A percentile compares a stretch with the other conserved stretches of the same genome.
Conservation (phyloP, 106 monocot genomes). For the Allium cepa region DNA sequence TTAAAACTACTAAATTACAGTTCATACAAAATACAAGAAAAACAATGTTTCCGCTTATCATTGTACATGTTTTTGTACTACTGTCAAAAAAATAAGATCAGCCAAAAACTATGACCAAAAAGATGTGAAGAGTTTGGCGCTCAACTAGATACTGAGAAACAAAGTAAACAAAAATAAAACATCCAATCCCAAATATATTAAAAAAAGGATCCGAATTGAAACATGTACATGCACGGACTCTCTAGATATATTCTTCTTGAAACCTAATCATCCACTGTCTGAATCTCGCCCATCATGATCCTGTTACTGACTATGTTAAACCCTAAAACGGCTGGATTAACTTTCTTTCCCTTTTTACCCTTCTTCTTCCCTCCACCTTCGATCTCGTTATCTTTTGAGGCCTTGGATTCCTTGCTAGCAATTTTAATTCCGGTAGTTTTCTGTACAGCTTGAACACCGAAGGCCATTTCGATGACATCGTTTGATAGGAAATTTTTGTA, state of each 20-base stretch:
- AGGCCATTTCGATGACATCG: conserved; percentile 80
- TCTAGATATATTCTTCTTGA: conserved; percentile 5
- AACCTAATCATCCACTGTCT: conserved; percentile 55
- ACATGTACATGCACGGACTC: conserved; percentile 16
- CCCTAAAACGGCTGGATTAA: conserved; percentile 55
- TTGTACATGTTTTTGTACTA: too few relatives aligned
- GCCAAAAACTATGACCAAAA: too few relatives aligned
- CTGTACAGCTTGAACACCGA: conserved; percentile 18
- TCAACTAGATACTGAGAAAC: too few relatives aligned
- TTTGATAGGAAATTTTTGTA: conserved; percentile 80
- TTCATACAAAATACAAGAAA: too few relatives aligned
- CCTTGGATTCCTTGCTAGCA: background rate
- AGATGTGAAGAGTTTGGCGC: too few relatives aligned
- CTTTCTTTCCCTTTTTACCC: conserved; percentile 92
- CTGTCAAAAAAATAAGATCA: too few relatives aligned
- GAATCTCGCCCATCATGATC: conserved; percentile 99
- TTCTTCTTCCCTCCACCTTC: conserved; percentile 61
- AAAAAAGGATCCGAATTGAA: conserved; percentile 1
- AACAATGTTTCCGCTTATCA: too few relatives aligned
- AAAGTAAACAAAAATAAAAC: too few relatives aligned
- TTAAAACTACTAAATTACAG: too few relatives aligned
- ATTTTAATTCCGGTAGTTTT: background rate
- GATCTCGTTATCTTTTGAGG: background rate
- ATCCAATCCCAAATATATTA: too few relatives aligned
- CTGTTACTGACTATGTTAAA: conserved; percentile 90